Conservation (phyloP, 2,329 filamentous ascomycete species). For the Arthrobotrys musiformis region DNA sequence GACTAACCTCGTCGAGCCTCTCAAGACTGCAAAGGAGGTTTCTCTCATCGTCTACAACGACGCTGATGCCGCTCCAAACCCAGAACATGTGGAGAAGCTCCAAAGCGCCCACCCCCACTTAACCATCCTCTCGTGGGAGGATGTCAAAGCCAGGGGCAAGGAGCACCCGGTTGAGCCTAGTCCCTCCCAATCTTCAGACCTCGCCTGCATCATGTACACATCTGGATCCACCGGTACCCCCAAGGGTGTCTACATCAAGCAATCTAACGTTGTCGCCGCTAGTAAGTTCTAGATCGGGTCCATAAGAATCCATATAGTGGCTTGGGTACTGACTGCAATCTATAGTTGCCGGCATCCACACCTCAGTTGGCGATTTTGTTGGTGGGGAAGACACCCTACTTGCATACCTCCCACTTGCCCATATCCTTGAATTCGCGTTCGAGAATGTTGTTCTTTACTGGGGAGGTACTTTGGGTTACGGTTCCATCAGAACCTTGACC, state of each 20-base stretch:
- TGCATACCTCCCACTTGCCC: conserved; percentile 91
- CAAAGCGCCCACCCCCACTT: conserved; percentile 69
- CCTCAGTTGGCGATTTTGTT: conserved; percentile 80
- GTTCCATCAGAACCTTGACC: conserved; percentile 86
- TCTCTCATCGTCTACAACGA: conserved; percentile 72
- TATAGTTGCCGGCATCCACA: conserved; percentile 80
- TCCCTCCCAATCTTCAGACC: conserved; percentile 77
- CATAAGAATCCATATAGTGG: not conserved
- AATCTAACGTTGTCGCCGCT: conserved; percentile 81
- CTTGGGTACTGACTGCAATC: conserved; percentile 45
- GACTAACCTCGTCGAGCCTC: conserved; percentile 69
- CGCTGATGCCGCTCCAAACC: conserved; percentile 68
- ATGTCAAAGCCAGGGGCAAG: conserved; percentile 70
- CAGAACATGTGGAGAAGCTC: conserved; percentile 67
- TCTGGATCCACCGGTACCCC: conserved; percentile 89
- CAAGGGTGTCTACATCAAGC: conserved; percentile 86
- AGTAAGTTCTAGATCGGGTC: conserved; percentile 66
- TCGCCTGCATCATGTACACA: conserved; percentile 87
- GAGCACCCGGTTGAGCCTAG: conserved; percentile 77
- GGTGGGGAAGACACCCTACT: conserved; percentile 81
- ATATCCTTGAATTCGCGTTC: conserved; percentile 96
- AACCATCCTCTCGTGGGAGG: conserved; percentile 68
- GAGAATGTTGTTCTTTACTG: conserved; percentile 91
- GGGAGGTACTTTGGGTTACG: conserved; percentile 92
- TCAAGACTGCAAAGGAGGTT: conserved; percentile 71